Percentiles rank a stretch among this genome's conserved stretches.
phyloP scores from a whole-genome alignment of 1,139 yeast genomes.

The Kurtzmaniella quercitrusa region DNA sequence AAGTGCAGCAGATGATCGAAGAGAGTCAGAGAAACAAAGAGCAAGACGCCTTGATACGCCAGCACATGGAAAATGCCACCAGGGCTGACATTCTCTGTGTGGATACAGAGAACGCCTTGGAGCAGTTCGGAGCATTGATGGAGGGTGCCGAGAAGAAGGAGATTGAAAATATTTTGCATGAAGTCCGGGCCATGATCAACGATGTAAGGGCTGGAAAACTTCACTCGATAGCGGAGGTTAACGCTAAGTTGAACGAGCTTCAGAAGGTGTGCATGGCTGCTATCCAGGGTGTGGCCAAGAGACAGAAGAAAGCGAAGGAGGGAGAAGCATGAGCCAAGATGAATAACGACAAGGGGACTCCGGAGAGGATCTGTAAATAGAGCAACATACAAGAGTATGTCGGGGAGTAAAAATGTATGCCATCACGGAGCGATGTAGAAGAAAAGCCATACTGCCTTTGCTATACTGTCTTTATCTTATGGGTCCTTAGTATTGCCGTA shows the following conservation, averaged over 20 bases:
- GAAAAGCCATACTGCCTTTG: no score
- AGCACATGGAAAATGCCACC: constrained; percentile 43
- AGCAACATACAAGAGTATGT: no score
- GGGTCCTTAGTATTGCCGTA: no score
- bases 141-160: constrained; percentile 31
- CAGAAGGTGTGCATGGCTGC: constrained; percentile 49
- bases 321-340: no score
- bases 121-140: constrained; percentile 41
- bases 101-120: constrained; percentile 50
- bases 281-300: constrained; percentile 52
- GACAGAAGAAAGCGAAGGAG: constrained; percentile 13
- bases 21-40: constrained; percentile 44
- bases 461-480: no score
- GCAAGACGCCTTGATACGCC: constrained; percentile 39
- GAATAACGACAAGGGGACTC: background rate
- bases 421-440: no score
- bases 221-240: constrained; percentile 34
- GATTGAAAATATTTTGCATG: constrained; percentile 24
- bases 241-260: constrained; percentile 43
- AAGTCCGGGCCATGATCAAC: constrained; percentile 39
- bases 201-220: constrained; percentile 34
- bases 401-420: no score
- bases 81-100: constrained; percentile 53
- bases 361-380: background rate
- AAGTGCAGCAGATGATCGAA: constrained; percentile 51